phyloP scores from a whole-genome alignment of 306 rosid species.

The Ochetophila trinervis region DNA sequence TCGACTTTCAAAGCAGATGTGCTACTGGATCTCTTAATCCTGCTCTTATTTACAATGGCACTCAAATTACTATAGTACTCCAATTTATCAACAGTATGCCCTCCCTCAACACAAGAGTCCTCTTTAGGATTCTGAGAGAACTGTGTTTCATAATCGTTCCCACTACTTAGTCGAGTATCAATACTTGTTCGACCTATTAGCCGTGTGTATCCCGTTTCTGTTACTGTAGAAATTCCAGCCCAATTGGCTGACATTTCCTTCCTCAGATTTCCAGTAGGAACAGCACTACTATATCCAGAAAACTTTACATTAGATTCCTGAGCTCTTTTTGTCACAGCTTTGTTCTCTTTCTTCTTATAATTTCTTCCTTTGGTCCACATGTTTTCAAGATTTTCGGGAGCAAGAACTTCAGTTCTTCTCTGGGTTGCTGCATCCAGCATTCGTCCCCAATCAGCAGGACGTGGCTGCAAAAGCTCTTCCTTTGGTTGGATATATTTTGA shows the following conservation, averaged over 20 bases:
- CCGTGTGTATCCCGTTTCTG: conserved; percentile 37
- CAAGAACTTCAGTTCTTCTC: conserved; percentile 89
- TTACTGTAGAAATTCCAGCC: conserved; percentile 34
- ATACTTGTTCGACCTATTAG: conserved; percentile 26
- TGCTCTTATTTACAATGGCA: conserved; percentile 37
- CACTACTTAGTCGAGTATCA: conserved; percentile 42
- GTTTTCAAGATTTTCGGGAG: conserved; percentile 98
- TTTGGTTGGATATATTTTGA: conserved; percentile 26
- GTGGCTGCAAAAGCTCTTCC: conserved; percentile 48
- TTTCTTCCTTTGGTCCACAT: conserved; percentile 99
- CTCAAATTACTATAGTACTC: conserved; percentile 31
- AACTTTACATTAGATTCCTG: conserved; percentile 44
- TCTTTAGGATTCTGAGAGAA: conserved; percentile 34
- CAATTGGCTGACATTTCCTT: conserved; percentile 42
- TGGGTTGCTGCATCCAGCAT: conserved; percentile 78
- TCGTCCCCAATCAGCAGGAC: conserved; percentile 78
- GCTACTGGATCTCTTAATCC: conserved; percentile 72
- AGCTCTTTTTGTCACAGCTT: conserved; percentile 39
- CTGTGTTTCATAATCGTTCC: conserved; percentile 31
- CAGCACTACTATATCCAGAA: conserved; percentile 31
- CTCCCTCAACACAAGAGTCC: conserved; percentile 32
- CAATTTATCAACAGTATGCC: conserved; percentile 36
- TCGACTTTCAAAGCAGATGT: conserved; percentile 58
- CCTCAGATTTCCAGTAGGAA: conserved; percentile 28
- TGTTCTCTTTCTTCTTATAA: conserved; percentile 79